phyloP scores from a whole-genome alignment of 371 early-diverging fungal genomes.

The Apophysomyces ossiformis region DNA sequence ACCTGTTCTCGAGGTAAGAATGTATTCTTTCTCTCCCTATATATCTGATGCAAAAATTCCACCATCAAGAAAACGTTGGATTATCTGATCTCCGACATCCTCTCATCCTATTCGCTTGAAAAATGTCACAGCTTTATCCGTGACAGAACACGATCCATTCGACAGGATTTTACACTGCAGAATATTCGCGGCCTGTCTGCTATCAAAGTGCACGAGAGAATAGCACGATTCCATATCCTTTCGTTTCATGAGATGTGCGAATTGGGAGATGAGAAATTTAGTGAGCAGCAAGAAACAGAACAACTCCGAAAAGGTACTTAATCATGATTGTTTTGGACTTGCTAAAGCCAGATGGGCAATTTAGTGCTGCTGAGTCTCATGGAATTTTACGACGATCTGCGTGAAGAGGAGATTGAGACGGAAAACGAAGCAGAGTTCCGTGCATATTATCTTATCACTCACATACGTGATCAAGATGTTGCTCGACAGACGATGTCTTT shows the following conservation, averaged over 20 bases:
- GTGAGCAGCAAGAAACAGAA: slow-evolving; percentile 84
- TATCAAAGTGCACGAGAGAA: slow-evolving; percentile 78
- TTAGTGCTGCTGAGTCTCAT: slow-evolving; percentile 76
- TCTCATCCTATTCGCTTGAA: slow-evolving; percentile 56
- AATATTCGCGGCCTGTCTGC: slow-evolving; percentile 73
- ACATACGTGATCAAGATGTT: slow-evolving; percentile 73
- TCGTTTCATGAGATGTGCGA: slow-evolving; percentile 79
- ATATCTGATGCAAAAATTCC: background rate
- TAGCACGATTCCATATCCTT: slow-evolving; percentile 90
- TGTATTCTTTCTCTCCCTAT: too few species aligned
- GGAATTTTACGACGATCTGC: slow-evolving; percentile 85
- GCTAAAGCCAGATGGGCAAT: background rate
- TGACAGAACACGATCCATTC: slow-evolving; percentile 87
- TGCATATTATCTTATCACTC: slow-evolving; percentile 81
- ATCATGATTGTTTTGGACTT: background rate
- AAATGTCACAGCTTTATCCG: slow-evolving; percentile 86
- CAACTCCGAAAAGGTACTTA: slow-evolving; percentile 81
- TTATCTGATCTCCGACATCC: slow-evolving; percentile 73
- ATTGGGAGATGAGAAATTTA: slow-evolving; percentile 61
- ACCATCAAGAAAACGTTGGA: slow-evolving; percentile 67
- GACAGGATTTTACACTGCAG: slow-evolving; percentile 90
- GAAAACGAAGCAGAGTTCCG: slow-evolving; percentile 90
- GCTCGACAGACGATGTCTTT: slow-evolving; percentile 64
- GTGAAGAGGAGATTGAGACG: slow-evolving; percentile 53
- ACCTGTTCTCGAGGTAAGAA: slow-evolving; percentile 60